A percentile compares a stretch with the other conserved stretches of the same genome.
These are phyloP conservation scores for Eucommia ulmoides DNA, from an alignment of 257 asterid genomes.

Conservation along the genomic window DNA sequence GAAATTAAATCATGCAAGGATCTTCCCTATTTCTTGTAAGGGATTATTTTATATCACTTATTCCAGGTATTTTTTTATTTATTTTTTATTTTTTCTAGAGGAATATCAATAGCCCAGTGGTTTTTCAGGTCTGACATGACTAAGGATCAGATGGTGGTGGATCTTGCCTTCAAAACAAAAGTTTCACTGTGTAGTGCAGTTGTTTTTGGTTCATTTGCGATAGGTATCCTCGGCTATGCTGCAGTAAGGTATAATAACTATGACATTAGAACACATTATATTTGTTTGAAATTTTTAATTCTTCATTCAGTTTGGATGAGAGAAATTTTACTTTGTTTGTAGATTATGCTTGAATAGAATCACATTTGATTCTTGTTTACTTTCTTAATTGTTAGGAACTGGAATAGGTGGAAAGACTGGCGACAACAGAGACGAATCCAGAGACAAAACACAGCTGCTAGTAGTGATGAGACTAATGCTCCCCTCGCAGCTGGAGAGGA, in stretches of 20 bases:
- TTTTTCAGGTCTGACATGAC: conserved; percentile 53
- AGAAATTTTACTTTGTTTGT: no score
- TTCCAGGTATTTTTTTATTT: no score
- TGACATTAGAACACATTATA: not conserved
- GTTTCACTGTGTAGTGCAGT: conserved; percentile 64
- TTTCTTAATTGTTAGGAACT: no score
- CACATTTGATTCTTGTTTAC: no score
- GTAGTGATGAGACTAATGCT: conserved; percentile 12
- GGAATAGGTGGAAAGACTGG: conserved; percentile 75
- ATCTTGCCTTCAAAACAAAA: conserved; percentile 55
- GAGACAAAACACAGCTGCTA: conserved; percentile 25
- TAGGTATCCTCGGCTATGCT: conserved; percentile 69
- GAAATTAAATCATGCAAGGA: conserved; percentile 69
- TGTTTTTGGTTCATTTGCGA: conserved; percentile 57
- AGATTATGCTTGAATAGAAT: no score
- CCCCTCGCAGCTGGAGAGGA: conserved; percentile 38
- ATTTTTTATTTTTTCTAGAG: no score
- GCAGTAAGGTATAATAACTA: conserved; percentile 42
- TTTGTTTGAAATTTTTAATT: no score
- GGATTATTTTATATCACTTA: not conserved
- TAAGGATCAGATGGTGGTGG: conserved; percentile 65
- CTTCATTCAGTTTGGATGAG: no score
- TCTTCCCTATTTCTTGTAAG: conserved; percentile 86
- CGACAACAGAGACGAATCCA: conserved; percentile 33
- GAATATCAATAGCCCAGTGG: no score